Conservation (phyloP, 1,284 basidiomycete genomes). For the Ganoderma meredithae region DNA sequence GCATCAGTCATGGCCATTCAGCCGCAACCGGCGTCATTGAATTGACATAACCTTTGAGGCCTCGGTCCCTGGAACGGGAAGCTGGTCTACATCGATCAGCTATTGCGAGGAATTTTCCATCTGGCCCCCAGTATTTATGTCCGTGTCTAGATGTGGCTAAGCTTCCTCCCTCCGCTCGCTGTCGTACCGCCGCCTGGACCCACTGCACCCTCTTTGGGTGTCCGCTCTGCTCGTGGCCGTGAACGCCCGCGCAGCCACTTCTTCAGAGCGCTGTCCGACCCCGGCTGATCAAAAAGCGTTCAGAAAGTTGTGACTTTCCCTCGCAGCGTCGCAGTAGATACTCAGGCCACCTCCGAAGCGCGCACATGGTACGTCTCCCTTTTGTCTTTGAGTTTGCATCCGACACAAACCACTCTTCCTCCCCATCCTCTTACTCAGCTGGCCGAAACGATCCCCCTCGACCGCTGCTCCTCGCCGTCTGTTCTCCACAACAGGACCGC, state of each 20-base stretch:
- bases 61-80: slow-evolving; percentile 31
- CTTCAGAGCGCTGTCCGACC: slow-evolving; percentile 13
- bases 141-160: slow-evolving; percentile 28
- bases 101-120: slow-evolving; percentile 17
- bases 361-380: slow-evolving; percentile 18
- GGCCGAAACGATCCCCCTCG: slow-evolving; percentile 14
- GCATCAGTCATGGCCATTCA: slow-evolving; percentile 27
- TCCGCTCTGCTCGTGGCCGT: slow-evolving; percentile 15
- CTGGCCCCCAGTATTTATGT: slow-evolving; percentile 30
- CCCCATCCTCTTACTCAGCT: slow-evolving; percentile 14
- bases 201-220: slow-evolving; percentile 20
- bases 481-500: slow-evolving; percentile 5
- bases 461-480: slow-evolving; percentile 19
- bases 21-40: slow-evolving; percentile 26
- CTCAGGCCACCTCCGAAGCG: neutral
- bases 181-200: slow-evolving; percentile 26
- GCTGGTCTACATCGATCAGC: slow-evolving; percentile 31
- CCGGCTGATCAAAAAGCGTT: slow-evolving; percentile 16
- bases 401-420: neutral
- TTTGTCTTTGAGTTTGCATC: neutral
- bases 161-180: slow-evolving; percentile 28
- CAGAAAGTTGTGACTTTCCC: neutral
- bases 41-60: slow-evolving; percentile 31
- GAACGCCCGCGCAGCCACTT: slow-evolving; percentile 18
- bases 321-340: slow-evolving; percentile 7